Base-by-base conservation (phyloP, 2,329 filamentous ascomycete species). In the Tolypocladium guangdongense region DNA sequence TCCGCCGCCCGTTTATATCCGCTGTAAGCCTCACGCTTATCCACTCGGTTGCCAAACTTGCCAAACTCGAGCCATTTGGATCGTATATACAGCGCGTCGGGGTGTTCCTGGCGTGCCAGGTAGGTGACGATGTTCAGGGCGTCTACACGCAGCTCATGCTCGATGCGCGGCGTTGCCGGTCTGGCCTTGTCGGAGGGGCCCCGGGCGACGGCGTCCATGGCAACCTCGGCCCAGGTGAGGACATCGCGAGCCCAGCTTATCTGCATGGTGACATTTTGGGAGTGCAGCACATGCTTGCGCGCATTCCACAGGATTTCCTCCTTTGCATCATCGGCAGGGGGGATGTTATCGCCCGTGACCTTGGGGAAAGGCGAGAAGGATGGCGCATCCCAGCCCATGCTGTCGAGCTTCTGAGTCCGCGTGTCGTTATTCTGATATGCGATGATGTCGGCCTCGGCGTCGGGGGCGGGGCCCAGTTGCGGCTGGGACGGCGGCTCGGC, bases 41-140 rank as follows among this genome's bases (percentile, higher is more conserved):
- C 93, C 56, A 90, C 78, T 32, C 90, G 83, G 68, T 86, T 84
- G 39, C 90, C 90, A 66, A 96, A 97, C 66, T 96, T 95, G 61
- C 93, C 93, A 76, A 97, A 99, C 67, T 99, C 93, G 50, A 95
- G 78, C 93, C 93, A 99, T 79, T 95, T 96, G 55, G 90, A 89
- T 63, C 84, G 84, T 75, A 97, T 89, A 68, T 97, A 99, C 60
- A 95, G 83, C 27, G 93, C 93, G 65, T 93, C 90, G 27, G 93
- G 93, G 62, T 99, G 93, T 58, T 86, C 83, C 68, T 99, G 93
- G 51, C 91, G 87, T 27, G 92, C 88, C 37, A 99, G 76, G 67
- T 96, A 96, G 53, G 80, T 81, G 61, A 96, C 87, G 57, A 99
- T 93, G 66, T 91, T 96, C 72, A 96, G 80, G 35, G 93, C 90